Conservation (phyloP, 2,329 filamentous ascomycete genomes). For the Ilyonectria robusta region DNA sequence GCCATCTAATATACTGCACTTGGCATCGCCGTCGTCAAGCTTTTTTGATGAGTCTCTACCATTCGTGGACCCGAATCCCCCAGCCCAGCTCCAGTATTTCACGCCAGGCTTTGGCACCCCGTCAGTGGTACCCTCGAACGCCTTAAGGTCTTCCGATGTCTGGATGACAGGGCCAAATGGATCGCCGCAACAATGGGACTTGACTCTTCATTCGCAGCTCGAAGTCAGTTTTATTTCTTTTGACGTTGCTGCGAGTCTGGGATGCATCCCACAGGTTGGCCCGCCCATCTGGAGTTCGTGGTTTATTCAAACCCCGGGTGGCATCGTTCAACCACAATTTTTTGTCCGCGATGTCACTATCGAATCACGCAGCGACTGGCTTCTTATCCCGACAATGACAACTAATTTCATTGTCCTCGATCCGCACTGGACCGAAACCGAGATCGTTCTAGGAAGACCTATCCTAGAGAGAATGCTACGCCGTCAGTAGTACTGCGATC, state of each 20-base stretch:
- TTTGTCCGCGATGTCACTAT: not conserved
- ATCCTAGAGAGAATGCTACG: not conserved
- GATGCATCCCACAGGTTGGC: not conserved
- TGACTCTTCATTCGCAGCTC: not conserved
- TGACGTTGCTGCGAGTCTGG: not conserved
- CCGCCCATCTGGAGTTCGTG: not conserved
- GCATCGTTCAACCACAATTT: not conserved
- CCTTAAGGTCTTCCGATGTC: too few relatives aligned
- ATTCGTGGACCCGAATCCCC: not conserved
- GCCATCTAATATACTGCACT: too few relatives aligned
- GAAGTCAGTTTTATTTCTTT: not conserved
- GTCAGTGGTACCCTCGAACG: not conserved
- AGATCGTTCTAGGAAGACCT: not conserved
- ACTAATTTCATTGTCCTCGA: not conserved
- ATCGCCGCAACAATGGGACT: not conserved
- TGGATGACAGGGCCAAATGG: not conserved
- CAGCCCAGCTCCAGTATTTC: not conserved
- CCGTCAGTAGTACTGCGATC: too few relatives aligned
- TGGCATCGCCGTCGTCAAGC: too few relatives aligned
- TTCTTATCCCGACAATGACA: not conserved
- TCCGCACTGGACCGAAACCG: too few relatives aligned
- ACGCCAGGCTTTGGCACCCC: not conserved
- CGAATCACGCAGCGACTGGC: not conserved
- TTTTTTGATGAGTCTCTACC: too few relatives aligned
- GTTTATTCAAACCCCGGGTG: not conserved